phyloP scores from a whole-genome alignment of 73 alveolate species.

The Paramecium tetraurelia region DNA sequence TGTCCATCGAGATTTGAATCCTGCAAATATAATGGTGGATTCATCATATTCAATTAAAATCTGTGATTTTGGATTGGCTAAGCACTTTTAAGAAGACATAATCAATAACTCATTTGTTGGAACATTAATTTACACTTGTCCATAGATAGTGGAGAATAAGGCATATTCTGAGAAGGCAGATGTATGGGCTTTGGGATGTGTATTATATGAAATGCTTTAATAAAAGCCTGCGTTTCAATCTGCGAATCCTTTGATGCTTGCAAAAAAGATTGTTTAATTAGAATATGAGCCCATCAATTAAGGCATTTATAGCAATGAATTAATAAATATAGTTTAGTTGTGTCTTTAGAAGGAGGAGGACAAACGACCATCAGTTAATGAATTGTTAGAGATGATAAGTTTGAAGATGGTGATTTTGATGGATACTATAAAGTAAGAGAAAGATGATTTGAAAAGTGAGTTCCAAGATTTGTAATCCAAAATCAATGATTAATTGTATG shows the following conservation, averaged over 20 bases:
- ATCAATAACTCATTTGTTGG: constrained; percentile 82
- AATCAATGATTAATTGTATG: neutral
- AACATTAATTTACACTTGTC: constrained; percentile 83
- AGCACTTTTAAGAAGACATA: constrained; percentile 69
- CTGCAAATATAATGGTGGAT: constrained; percentile 88
- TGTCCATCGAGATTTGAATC: constrained; percentile 94
- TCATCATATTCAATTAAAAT: constrained; percentile 82
- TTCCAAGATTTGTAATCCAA: neutral
- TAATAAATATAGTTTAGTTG: constrained; percentile 37
- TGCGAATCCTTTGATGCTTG: constrained; percentile 81
- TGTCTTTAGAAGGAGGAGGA: constrained; percentile 42
- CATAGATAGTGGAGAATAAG: constrained; percentile 80
- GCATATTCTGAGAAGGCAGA: constrained; percentile 94
- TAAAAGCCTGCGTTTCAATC: constrained; percentile 93
- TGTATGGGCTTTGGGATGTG: constrained; percentile 96
- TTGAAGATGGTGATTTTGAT: neutral
- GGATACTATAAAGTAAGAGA: neutral
- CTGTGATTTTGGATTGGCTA: constrained; percentile 97
- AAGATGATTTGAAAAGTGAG: neutral
- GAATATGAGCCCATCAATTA: constrained; percentile 79
- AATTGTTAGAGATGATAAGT: constrained; percentile 29
- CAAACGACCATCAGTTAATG: constrained; percentile 33
- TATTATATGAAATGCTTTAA: constrained; percentile 89
- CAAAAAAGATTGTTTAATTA: constrained; percentile 87
- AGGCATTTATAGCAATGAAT: constrained; percentile 14